phyloP scores from a whole-genome alignment of 139 green algal species.

The Ettlia oleoabundans region DNA sequence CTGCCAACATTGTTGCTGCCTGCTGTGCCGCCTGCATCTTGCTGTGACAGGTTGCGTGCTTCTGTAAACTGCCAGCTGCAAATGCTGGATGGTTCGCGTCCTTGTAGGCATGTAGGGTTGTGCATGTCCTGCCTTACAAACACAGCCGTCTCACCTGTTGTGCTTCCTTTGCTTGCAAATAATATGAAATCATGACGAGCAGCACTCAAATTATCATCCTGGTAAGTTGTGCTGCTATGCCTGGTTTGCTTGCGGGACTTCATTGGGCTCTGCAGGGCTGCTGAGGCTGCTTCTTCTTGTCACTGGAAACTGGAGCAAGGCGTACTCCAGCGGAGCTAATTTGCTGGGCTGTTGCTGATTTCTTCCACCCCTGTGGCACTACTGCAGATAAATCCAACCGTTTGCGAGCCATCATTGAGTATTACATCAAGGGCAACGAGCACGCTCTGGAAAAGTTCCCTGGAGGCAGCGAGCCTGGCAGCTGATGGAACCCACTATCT shows the following conservation, averaged over 20 bases:
- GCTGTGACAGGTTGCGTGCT: background rate
- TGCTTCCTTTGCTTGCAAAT: background rate
- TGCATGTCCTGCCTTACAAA: background rate
- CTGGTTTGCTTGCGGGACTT: background rate
- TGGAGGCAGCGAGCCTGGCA: slow-evolving; percentile 79
- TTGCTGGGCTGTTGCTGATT: background rate
- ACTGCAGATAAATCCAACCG: slow-evolving; percentile 87
- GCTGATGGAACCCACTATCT: no score
- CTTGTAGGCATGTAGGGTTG: background rate
- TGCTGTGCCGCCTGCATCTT: no score
- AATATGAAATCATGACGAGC: slow-evolving; percentile 45
- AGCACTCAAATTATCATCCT: slow-evolving; percentile 84
- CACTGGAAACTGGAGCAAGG: no score
- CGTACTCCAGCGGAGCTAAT: background rate
- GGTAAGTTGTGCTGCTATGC: slow-evolving; percentile 58
- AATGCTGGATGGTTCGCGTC: background rate
- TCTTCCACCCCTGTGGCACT: no score
- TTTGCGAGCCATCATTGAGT: slow-evolving; percentile 78
- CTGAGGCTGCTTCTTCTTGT: no score
- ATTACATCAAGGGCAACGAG: slow-evolving; percentile 73
- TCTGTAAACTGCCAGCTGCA: background rate
- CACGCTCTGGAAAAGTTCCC: slow-evolving; percentile 80
- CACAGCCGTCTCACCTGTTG: no score
- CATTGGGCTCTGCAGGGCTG: background rate
- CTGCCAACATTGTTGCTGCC: no score